Evolutionary conservation across 441 rosid species (phyloP), one percentile per base, ranked within the genome.

Genomic region (Biscutella auriculata): DNA sequence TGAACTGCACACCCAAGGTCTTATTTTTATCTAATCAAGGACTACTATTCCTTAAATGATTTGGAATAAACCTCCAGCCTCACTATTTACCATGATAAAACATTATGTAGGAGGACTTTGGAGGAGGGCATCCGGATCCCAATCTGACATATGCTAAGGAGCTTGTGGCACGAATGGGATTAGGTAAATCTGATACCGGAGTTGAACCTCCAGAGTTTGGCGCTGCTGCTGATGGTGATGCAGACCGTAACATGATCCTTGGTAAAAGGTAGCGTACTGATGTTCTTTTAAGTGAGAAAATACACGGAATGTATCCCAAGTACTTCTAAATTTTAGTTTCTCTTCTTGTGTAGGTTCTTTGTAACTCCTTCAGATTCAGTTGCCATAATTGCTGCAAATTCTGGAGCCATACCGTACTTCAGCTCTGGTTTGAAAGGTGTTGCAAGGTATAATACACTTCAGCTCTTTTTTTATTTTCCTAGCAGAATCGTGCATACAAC

Each of bases 221-320:
- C 46, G 97, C 99, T n/a, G 99, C 99, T 68, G 83, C 96, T 79
- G 99, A 94, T 80, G 99, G 97, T 74, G 99, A 94, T 79, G 99
- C 96, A 28, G 99, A 94, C 72, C 95, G 97, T 65, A 94, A 94
- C 71, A 90, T 94, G 97, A 46, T 94, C 73, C 99, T 94, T 8
- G 99, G 99, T 34, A 94, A 87, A 84, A 90, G 94, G 96, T 93
- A 76, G 56, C 45, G 12, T 45, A 13, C 13, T 12, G 5, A 28
- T 30, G 10, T 7, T 34, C 57, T 37, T 47, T 54, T 10, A 41
- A 33, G 16, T 30, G 32, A 17, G 13, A 2, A 12, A 42, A 45
- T 37, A 44, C 40, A 23, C 45, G 29, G 28, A 57, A 33, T 10
- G 13, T 19, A 17, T 43, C 36, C 26, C 7, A 63, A 46, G 39